phyloP scores from a whole-genome alignment of 2,329 filamentous ascomycete genomes.

The Diaporthe velutina region DNA sequence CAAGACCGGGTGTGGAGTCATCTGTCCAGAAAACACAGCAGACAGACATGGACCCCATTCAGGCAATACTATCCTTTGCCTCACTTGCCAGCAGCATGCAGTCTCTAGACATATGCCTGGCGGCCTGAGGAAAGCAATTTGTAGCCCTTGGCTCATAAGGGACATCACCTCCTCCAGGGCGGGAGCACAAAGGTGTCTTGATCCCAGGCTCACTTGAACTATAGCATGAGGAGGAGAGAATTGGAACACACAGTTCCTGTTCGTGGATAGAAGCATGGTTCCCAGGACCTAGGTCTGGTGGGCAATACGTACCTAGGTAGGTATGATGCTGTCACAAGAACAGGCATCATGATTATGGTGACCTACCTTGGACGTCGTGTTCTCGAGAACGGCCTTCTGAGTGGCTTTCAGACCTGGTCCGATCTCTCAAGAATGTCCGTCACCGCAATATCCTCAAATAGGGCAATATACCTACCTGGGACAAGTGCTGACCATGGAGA shows the following conservation, averaged over 20 bases:
- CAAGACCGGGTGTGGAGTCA: neutral
- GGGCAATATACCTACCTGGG: neutral
- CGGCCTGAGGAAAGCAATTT: neutral
- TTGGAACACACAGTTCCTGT: neutral
- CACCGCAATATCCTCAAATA: neutral
- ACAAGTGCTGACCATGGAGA: neutral
- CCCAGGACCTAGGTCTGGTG: neutral
- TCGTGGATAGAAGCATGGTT: neutral
- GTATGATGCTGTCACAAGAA: neutral
- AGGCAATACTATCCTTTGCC: neutral
- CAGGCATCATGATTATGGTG: neutral
- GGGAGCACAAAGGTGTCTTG: neutral
- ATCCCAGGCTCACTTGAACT: neutral
- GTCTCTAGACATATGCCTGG: neutral
- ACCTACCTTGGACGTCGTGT: neutral
- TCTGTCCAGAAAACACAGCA: neutral
- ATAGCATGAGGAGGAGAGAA: neutral
- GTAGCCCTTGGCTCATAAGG: neutral
- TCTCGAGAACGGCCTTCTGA: neutral
- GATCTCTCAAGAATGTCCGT: neutral
- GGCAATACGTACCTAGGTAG: neutral
- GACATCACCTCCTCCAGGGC: neutral
- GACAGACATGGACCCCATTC: neutral
- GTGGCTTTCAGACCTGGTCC: neutral
- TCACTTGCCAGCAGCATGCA: neutral